phyloP scores from a whole-genome alignment of 441 rosid genomes.

The Croton laevigatus region DNA sequence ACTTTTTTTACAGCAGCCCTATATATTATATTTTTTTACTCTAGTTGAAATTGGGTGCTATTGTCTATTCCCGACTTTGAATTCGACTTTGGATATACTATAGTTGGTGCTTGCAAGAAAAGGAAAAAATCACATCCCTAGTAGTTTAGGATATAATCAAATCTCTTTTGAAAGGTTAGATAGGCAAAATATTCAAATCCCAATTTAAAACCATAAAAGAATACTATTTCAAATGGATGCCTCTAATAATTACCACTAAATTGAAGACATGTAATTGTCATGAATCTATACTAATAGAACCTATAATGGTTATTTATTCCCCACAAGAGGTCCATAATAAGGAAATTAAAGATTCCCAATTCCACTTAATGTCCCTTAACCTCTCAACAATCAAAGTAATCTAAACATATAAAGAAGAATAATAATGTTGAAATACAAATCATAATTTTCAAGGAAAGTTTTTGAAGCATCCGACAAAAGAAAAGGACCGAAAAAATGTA shows the following conservation, averaged over 20 bases:
- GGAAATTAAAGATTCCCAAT: conserved; percentile 4
- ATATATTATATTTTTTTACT: too few species aligned
- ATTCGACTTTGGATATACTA: too few species aligned
- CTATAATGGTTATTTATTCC: background rate
- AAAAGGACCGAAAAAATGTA: background rate
- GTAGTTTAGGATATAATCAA: too few species aligned
- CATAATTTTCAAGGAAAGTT: conserved; percentile 16
- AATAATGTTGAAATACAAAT: background rate
- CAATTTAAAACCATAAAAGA: background rate
- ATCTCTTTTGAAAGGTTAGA: too few species aligned
- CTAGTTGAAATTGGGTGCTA: too few species aligned
- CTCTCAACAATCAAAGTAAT: conserved; percentile 16
- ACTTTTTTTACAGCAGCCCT: too few species aligned
- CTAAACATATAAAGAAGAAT: background rate
- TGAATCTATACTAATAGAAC: background rate
- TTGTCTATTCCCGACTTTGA: too few species aligned
- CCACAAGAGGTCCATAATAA: background rate
- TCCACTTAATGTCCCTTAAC: conserved; percentile 7
- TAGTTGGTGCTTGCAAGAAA: too few species aligned
- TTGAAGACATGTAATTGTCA: too few species aligned
- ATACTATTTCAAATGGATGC: background rate
- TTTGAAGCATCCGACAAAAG: background rate
- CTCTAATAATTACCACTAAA: background rate
- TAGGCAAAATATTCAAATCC: background rate
- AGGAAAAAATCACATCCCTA: too few species aligned